phyloP scores from a whole-genome alignment of 805 yeast genomes.

The Myxozyma geophila region DNA sequence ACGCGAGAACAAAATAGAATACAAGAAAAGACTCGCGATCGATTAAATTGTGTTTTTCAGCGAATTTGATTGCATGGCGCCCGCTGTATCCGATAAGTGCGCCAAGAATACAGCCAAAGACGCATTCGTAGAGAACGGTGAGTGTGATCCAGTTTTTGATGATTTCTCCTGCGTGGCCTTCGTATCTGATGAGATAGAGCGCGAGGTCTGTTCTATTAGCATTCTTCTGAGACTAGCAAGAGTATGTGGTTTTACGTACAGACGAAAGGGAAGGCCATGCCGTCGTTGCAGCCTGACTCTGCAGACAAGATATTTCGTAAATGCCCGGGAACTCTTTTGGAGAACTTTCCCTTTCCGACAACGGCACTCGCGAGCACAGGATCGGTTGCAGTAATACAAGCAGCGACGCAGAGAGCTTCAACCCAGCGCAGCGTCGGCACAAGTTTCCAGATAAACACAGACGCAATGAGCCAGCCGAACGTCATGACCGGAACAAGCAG shows the following conservation, averaged over 20 bases:
- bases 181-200: constrained; percentile 66
- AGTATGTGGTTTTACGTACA: constrained; percentile 32
- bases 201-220: constrained; percentile 52
- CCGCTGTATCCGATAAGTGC: constrained; percentile 70
- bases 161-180: constrained; percentile 67
- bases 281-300: constrained; percentile 90
- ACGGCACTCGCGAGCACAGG: constrained; percentile 95
- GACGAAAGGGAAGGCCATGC: constrained; percentile 94
- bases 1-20: constrained; percentile 77
- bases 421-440: constrained; percentile 75
- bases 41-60: constrained; percentile 68
- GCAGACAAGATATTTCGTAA: constrained; percentile 80
- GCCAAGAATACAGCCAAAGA: constrained; percentile 79
- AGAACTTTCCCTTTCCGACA: constrained; percentile 91
- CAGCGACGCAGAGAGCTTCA: constrained; percentile 74
- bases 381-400: constrained; percentile 93
- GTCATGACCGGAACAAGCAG: constrained; percentile 88
- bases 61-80: constrained; percentile 71
- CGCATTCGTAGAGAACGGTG: constrained; percentile 79
- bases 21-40: constrained; percentile 90
- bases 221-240: background rate
- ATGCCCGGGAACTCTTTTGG: constrained; percentile 91
- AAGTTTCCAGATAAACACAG: constrained; percentile 75
- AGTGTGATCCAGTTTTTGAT: constrained; percentile 79
- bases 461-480: constrained; percentile 82